phyloP scores from a whole-genome alignment of 2,329 filamentous ascomycete species.

The Colletotrichum tamarilloi region DNA sequence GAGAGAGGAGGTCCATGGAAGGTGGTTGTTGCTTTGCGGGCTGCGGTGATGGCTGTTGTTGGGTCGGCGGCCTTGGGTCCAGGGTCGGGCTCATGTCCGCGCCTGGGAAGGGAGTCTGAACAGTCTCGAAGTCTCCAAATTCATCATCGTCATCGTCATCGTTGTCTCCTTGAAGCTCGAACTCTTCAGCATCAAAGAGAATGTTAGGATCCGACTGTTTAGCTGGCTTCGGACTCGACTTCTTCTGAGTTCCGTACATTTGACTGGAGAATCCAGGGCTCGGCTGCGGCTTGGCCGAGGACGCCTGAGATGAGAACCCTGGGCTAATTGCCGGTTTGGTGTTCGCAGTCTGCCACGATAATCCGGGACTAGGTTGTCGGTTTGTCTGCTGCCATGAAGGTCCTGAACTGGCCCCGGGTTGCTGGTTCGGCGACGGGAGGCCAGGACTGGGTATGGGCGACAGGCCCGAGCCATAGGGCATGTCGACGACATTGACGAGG shows the following conservation, averaged over 20 bases:
- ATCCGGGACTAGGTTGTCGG: constrained; percentile 11
- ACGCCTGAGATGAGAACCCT: constrained; percentile 6
- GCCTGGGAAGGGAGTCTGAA: constrained; percentile 38
- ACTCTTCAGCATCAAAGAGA: constrained; percentile 74
- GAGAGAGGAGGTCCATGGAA: constrained; percentile 54
- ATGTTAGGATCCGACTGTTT: constrained; percentile 60
- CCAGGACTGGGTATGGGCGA: constrained; percentile 31
- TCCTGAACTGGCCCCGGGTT: constrained; percentile 1
- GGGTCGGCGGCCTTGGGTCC: constrained; percentile 36
- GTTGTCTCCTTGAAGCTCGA: constrained; percentile 53
- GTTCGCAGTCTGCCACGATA: constrained; percentile 4
- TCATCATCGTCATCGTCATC: constrained; percentile 62
- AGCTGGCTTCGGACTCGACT: constrained; percentile 4
- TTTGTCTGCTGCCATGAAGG: constrained; percentile 2
- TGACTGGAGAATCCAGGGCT: constrained; percentile 37
- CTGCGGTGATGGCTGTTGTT: constrained; percentile 34
- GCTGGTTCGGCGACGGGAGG: background rate
- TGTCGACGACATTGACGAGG: constrained; percentile 52
- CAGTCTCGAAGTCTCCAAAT: constrained; percentile 71
- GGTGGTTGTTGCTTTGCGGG: constrained; percentile 36
- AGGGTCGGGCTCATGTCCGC: constrained; percentile 10
- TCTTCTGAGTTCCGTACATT: constrained; percentile 1
- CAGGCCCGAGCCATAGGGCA: constrained; percentile 13
- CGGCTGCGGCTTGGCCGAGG: constrained; percentile 36
- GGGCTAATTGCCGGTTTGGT: constrained; percentile 11